Evolutionary conservation across 331 rosid species (phyloP).

Genomic region (Rosa hybrid): DNA sequence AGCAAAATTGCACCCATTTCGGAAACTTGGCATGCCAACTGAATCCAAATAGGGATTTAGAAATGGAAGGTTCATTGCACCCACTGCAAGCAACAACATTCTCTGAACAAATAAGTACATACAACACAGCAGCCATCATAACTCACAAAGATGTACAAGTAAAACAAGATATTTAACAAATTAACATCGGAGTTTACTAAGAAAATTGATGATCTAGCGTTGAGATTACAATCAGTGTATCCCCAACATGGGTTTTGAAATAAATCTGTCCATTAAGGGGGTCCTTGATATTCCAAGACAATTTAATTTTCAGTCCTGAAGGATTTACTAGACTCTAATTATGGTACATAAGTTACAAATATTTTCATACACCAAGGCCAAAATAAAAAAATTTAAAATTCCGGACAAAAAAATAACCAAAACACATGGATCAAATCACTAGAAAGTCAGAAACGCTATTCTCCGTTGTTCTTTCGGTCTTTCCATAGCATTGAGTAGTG

Average conservation of each 20-base stretch:
- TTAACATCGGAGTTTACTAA: too few species aligned
- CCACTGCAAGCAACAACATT: conserved; percentile 46
- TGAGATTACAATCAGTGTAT: too few species aligned
- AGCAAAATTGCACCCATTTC: conserved; percentile 78
- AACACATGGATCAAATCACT: not conserved
- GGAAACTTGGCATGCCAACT: conserved; percentile 62
- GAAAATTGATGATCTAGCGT: too few species aligned
- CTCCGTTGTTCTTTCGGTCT: not conserved
- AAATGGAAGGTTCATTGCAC: conserved; percentile 65
- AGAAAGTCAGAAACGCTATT: not conserved
- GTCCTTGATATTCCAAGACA: too few species aligned
- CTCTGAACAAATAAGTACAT: not conserved
- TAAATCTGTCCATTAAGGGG: too few species aligned
- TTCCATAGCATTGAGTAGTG: not conserved
- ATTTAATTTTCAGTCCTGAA: too few species aligned
- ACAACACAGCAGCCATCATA: not conserved
- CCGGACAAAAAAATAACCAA: not conserved
- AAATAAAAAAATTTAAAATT: not conserved
- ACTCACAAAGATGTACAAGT: too few species aligned
- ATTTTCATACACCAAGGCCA: not conserved
- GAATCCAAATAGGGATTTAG: conserved; percentile 76
- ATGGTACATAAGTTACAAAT: not conserved
- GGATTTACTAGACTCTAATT: too few species aligned
- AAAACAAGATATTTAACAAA: too few species aligned
- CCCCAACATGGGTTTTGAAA: too few species aligned